A percentile compares a stretch with the other conserved stretches of the same genome.
phyloP scores from a whole-genome alignment of 371 early-diverging fungal genomes.

The Syncephalastrum monosporum region DNA sequence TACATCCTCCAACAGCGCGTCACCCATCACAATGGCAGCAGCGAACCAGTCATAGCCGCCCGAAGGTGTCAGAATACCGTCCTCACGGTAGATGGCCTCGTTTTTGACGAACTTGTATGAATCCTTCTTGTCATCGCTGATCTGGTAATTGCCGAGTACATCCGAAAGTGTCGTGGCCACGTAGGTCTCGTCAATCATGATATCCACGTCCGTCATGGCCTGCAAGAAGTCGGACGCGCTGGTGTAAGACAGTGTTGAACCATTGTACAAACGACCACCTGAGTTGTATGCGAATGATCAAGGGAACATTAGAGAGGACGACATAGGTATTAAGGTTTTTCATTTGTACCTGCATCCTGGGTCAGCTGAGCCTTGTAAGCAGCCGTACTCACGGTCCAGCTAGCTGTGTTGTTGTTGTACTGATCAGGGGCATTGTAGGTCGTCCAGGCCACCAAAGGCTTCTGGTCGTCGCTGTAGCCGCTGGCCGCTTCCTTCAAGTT shows the following conservation, averaged over 20 bases:
- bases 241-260: slow-evolving; percentile 29
- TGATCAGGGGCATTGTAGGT: slow-evolving; percentile 58
- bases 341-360: slow-evolving; percentile 59
- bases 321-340: neutral
- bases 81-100: slow-evolving; percentile 66
- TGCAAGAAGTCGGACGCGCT: slow-evolving; percentile 48
- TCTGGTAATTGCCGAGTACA: slow-evolving; percentile 55
- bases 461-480: slow-evolving; percentile 33
- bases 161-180: slow-evolving; percentile 41
- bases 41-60: slow-evolving; percentile 76
- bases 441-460: slow-evolving; percentile 72
- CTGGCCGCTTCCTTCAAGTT: slow-evolving; percentile 55
- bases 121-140: slow-evolving; percentile 30
- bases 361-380: slow-evolving; percentile 62
- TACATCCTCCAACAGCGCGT: slow-evolving; percentile 71
- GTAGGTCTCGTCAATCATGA: slow-evolving; percentile 74
- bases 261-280: slow-evolving; percentile 38
- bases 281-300: neutral
- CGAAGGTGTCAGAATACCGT: slow-evolving; percentile 59
- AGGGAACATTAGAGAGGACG: neutral
- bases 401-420: slow-evolving; percentile 68
- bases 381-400: slow-evolving; percentile 60
- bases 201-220: slow-evolving; percentile 62
- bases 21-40: slow-evolving; percentile 63
- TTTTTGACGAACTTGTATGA: slow-evolving; percentile 64